phyloP scores from a whole-genome alignment of 2,329 filamentous ascomycete genomes.

The Cercospora janseana region DNA sequence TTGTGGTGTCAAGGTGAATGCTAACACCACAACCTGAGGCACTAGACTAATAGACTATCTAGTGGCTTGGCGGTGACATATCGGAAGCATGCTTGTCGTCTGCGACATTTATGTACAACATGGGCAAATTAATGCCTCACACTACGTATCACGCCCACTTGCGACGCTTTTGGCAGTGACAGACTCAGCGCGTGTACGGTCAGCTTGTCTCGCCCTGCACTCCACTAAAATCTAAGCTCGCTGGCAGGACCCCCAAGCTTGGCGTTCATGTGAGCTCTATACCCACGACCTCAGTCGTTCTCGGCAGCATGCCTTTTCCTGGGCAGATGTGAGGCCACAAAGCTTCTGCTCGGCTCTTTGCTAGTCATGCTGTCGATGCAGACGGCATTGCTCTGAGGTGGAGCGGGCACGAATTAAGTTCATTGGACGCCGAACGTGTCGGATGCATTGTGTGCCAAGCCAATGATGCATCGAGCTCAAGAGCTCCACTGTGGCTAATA shows the following conservation, averaged over 20 bases:
- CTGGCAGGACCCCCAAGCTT: not conserved
- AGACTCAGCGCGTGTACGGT: too few species aligned
- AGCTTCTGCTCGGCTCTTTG: not conserved
- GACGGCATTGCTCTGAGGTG: not conserved
- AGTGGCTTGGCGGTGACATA: too few species aligned
- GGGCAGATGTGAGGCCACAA: not conserved
- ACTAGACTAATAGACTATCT: too few species aligned
- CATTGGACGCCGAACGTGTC: conserved; percentile 1
- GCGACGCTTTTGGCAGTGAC: too few species aligned
- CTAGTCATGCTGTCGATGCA: not conserved
- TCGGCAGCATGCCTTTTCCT: not conserved
- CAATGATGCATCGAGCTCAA: conserved; percentile 6
- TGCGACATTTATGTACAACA: too few species aligned
- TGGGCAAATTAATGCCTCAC: too few species aligned
- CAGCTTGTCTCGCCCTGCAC: too few species aligned
- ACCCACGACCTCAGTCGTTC: not conserved
- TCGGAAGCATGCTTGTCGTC: too few species aligned
- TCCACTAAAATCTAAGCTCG: too few species aligned
- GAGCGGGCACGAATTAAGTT: not conserved
- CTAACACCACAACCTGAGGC: too few species aligned
- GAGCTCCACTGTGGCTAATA: not conserved
- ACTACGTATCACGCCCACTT: too few species aligned
- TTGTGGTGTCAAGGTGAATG: too few species aligned
- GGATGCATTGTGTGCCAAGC: not conserved
- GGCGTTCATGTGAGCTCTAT: not conserved